Base-by-base conservation (phyloP, 768 basidiomycete species). In the Phanerochaete sordida region DNA sequence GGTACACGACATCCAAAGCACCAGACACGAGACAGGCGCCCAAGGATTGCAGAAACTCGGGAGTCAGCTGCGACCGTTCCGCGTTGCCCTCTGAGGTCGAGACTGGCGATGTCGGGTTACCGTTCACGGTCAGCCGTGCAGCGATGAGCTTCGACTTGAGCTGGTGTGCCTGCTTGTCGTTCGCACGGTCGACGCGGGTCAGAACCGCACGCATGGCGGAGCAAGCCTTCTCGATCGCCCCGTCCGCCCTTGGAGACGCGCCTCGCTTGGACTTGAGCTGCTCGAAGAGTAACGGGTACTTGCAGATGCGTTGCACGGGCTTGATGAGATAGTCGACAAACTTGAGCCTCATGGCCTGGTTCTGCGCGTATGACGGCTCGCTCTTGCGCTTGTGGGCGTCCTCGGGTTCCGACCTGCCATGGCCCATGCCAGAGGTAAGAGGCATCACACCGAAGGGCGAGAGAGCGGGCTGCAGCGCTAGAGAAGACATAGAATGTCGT, bases 221-320 rank as follows among this genome's bases (percentile, higher is more conserved):
- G 13, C 87, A 73, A 1, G 88, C 88, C 44, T 77, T 78, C 56
- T 67, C 65, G 2, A 71, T 69, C 3, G 64, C 53, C 31, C 62
- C 68, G 33, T 56, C 59, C 26, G 61, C 60, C 15, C 23, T 49
- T 19, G 39, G 39, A 19, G 39, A 43, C 11, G 19, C 4, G 19
- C 39, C 19, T 19, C 39, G 7, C 39, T 43, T 43, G 39, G 33
- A 43, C 28, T 53, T 62, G 48, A 97, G 81, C 66, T 90, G 86
- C 59, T 86, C 87, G 47, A 99, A 83, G 9, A 99, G 81, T 53
- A 98, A 81, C 19, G 95, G 93, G 69, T 99, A 99, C 66, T 88
- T 91, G 82, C 95, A 98, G 52, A 99, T 89, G 53, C 95, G 80
- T 73, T 99, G 96, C 16, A 98, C 83, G n/a, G 96, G 96, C 73